Evolutionary conservation across 2,329 filamentous ascomycete species (phyloP), one percentile per base, ranked within the genome.

Genomic region (Calonectria hawksworthii): DNA sequence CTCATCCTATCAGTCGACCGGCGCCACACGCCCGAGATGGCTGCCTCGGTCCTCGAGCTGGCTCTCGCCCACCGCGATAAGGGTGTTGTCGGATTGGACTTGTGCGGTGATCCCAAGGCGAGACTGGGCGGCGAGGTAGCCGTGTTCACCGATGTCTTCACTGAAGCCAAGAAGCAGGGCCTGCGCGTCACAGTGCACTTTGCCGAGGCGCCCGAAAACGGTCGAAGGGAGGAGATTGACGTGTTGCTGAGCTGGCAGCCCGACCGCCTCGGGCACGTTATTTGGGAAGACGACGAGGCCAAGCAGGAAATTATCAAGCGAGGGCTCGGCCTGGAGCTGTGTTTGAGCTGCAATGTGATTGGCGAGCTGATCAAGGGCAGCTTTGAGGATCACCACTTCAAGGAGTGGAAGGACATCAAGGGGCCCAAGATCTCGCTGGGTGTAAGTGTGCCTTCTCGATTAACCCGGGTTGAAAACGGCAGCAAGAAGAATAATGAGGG

Each of bases 271-370:
- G 95, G 95, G 0, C 95, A 97, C 85, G 94, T 96, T 13, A 95
- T 96, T 69, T 92, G 95, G 82, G 92, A 95, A 2, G 89, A 92
- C 0, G 89, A 92, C 1, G 84, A 85, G 32, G 85, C 93, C n/a
- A 92, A 90, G 81, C 81, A 84, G 56, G 88, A 91, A 78, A 94
- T 89, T 72, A 83, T 85, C 14, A 79, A 83, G 59, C 86, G 87
- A 16, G 87, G 87, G 1, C 82, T 96, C 34, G 94, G 93, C 2
- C 83, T 97, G 16, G 95, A 97, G 84, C 82, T 97, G 47, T 97
- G 95, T 75, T 85, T 97, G 75, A 95, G 93, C 77, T 96, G 95
- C 84, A 97, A 97, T 80, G 94, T 97, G 2, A 91, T 93, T 77
- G 93, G 93, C 2, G 92, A 92, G 77, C 92, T 97, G 91, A 92